A percentile compares a stretch with the other conserved stretches of the same genome.
phyloP scores from a whole-genome alignment of 768 basidiomycete species.

The Ramaria sp. region DNA sequence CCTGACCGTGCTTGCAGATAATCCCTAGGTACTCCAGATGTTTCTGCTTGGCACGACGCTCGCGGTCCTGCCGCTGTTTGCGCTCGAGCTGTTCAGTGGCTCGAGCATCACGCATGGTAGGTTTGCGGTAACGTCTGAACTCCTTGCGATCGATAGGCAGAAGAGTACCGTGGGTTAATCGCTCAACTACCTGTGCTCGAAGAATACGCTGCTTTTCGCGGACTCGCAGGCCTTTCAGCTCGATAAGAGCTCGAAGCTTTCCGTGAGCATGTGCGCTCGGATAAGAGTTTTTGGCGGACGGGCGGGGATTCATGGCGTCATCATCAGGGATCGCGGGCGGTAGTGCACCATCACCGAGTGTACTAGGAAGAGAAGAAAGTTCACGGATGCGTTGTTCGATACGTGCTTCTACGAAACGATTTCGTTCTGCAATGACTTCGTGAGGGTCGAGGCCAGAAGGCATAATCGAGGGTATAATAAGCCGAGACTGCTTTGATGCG shows the following conservation, averaged over 20 bases:
- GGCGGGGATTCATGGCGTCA: conserved; percentile 17
- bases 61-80: conserved; percentile 84
- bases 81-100: conserved; percentile 84
- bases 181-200: conserved; percentile 76
- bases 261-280: conserved; percentile 60
- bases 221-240: conserved; percentile 81
- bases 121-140: conserved; percentile 81
- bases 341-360: conserved; percentile 67
- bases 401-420: conserved; percentile 82
- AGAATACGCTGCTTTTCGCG: conserved; percentile 87
- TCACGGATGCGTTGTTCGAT: conserved; percentile 84
- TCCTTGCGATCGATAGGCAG: conserved; percentile 86
- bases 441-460: conserved; percentile 89
- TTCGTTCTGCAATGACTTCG: conserved; percentile 82
- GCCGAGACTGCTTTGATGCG: conserved; percentile 64
- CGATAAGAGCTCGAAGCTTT: conserved; percentile 83
- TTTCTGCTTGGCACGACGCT: conserved; percentile 90
- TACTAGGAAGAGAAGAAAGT: conserved; percentile 68
- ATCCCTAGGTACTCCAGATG: conserved; percentile 88
- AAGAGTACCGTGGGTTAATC: conserved; percentile 77
- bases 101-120: conserved; percentile 79
- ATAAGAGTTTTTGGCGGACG: conserved; percentile 25
- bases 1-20: conserved; percentile 76
- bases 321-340: conserved; percentile 32
- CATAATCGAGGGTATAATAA: conserved; percentile 82